Evolutionary conservation across 1,284 basidiomycete species (phyloP).

Genomic region (Fomitiporia mediterranea): DNA sequence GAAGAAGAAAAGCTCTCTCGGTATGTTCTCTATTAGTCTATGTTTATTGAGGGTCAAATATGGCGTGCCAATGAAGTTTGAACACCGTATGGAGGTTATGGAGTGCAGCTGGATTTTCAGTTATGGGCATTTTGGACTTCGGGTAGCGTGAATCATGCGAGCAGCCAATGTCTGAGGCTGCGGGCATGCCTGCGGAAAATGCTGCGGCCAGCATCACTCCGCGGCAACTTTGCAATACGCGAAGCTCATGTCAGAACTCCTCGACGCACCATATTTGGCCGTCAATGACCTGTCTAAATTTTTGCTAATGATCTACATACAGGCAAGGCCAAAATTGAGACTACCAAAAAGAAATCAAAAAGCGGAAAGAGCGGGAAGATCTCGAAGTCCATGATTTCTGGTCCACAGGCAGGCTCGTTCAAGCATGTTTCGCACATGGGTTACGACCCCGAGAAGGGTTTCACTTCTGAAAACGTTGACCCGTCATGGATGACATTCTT

Average conservation of each 20-base stretch:
- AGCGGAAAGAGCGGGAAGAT: conserved; percentile 62
- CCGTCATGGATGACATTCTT: conserved; percentile 86
- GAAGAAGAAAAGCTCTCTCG: conserved; percentile 59
- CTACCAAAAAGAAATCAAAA: conserved; percentile 56
- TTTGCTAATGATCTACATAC: conserved; percentile 5
- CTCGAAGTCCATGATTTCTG: conserved; percentile 89
- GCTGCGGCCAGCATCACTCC: too few relatives aligned
- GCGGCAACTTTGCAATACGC: too few relatives aligned
- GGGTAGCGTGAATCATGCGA: too few relatives aligned
- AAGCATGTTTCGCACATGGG: conserved; percentile 95
- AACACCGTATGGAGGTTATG: too few relatives aligned
- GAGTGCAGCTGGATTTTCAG: too few relatives aligned
- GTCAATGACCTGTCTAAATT: conserved; percentile 25
- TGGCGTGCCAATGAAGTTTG: too few relatives aligned
- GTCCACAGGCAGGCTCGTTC: conserved; percentile 76
- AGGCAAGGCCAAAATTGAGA: conserved; percentile 35
- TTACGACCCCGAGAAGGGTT: conserved; percentile 83
- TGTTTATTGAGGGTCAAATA: not conserved
- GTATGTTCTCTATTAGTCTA: conserved; percentile 35
- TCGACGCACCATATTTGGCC: not conserved
- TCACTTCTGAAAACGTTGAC: conserved; percentile 86
- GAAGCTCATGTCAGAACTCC: too few relatives aligned
- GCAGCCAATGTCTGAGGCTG: too few relatives aligned
- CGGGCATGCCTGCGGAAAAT: too few relatives aligned
- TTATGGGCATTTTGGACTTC: too few relatives aligned